Conservation (phyloP, 202 grass and related monocot species). For the Panicum virgatum region DNA sequence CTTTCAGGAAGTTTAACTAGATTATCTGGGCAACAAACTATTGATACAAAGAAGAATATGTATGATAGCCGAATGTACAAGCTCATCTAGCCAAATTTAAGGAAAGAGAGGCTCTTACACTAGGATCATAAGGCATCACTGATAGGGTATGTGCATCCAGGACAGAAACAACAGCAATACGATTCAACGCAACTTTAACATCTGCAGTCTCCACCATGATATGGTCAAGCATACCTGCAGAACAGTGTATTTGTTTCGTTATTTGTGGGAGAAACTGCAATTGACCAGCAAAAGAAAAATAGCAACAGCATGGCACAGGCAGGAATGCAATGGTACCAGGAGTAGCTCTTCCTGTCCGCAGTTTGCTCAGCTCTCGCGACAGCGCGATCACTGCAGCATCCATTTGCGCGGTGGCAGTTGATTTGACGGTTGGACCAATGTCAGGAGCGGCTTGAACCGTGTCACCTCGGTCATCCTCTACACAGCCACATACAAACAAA, state of each 20-base stretch:
- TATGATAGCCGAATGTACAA: not conserved
- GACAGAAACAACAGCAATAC: conserved; percentile 90
- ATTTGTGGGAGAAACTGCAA: not conserved
- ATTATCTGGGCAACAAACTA: not conserved
- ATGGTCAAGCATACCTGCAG: conserved; percentile 91
- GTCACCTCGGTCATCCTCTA: conserved; percentile 74
- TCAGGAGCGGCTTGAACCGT: conserved; percentile 69
- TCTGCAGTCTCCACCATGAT: conserved; percentile 75
- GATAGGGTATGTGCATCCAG: conserved; percentile 80
- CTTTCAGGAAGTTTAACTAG: not conserved
- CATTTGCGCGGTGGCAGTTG: conserved; percentile 65
- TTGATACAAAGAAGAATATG: not conserved
- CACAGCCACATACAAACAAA: conserved; percentile 27
- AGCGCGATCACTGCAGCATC: conserved; percentile 73
- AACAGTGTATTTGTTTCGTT: conserved; percentile 9
- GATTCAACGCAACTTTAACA: conserved; percentile 70
- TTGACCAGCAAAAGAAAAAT: not conserved
- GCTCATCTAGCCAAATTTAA: not conserved
- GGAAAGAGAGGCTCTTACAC: conserved; percentile 53
- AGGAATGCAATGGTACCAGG: conserved; percentile 50
- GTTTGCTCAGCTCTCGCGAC: conserved; percentile 81
- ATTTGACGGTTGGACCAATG: conserved; percentile 80
- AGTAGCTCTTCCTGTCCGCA: conserved; percentile 82
- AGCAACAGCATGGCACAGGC: not conserved
- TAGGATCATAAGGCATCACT: conserved; percentile 90